Percentiles rank a stretch among this genome's conserved stretches.
Conservation (phyloP, 805 yeast species). For the Ogataea chonburiensis region DNA sequence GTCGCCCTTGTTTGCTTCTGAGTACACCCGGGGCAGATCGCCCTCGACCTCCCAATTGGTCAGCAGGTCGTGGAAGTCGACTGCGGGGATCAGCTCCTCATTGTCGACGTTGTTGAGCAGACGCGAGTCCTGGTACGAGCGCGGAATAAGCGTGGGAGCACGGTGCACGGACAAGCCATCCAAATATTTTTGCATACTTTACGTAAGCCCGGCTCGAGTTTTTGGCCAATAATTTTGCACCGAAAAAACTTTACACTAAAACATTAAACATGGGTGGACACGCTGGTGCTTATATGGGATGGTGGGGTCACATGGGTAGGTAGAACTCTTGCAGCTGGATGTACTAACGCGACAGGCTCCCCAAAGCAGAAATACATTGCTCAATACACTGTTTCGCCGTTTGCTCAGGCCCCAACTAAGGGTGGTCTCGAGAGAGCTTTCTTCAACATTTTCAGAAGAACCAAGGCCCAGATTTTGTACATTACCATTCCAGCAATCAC, state of each 20-base stretch:
- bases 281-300: constrained; percentile 84
- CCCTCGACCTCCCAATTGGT: constrained; percentile 11
- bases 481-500: constrained; percentile 73
- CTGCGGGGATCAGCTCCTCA: constrained; percentile 30
- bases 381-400: constrained; percentile 88
- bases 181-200: constrained; percentile 11
- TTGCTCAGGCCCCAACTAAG: constrained; percentile 88
- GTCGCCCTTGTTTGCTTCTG: constrained; percentile 63
- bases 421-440: constrained; percentile 82
- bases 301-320: constrained; percentile 92
- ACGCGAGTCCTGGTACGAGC: constrained; percentile 19
- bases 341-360: constrained; percentile 39
- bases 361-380: constrained; percentile 85
- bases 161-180: constrained; percentile 18
- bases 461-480: constrained; percentile 78
- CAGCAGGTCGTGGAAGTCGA: constrained; percentile 24
- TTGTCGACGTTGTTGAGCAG: constrained; percentile 29
- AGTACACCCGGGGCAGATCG: constrained; percentile 34
- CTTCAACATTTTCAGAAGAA: constrained; percentile 94
- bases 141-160: constrained; percentile 23
- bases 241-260: constrained; percentile 11
- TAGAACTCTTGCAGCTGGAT: constrained; percentile 9
- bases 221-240: constrained; percentile 10
- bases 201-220: background rate
- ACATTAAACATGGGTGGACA: constrained; percentile 59